Conservation (phyloP, 805 yeast genomes). For the Kazachstania psychrophila region DNA sequence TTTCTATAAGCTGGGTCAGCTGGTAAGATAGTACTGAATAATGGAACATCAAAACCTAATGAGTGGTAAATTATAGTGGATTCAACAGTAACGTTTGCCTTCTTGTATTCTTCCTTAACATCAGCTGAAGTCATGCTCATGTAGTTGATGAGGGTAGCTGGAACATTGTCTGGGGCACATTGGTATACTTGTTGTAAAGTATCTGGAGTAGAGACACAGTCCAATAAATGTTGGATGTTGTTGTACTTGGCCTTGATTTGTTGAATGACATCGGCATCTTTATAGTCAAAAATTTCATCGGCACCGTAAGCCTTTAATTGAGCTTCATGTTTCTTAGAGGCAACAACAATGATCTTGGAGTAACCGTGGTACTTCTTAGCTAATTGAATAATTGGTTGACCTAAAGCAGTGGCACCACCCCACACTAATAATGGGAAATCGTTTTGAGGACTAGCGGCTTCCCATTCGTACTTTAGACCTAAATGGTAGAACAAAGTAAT, state of each 20-base stretch:
- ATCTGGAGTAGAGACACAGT: slow-evolving; percentile 27
- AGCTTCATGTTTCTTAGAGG: slow-evolving; percentile 39
- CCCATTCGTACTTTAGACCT: slow-evolving; percentile 21
- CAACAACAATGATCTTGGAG: slow-evolving; percentile 39
- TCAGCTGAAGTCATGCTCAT: slow-evolving; percentile 18
- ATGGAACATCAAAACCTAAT: slow-evolving; percentile 30
- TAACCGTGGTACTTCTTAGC: slow-evolving; percentile 41
- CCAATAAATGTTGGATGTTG: slow-evolving; percentile 28
- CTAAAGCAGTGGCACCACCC: slow-evolving; percentile 66
- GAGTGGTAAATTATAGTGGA: slow-evolving; percentile 34
- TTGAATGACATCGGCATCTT: slow-evolving; percentile 37
- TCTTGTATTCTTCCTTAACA: slow-evolving; percentile 26
- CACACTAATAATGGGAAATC: slow-evolving; percentile 41
- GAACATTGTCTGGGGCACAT: slow-evolving; percentile 28
- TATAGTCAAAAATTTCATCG: slow-evolving; percentile 41
- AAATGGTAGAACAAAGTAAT: slow-evolving; percentile 32
- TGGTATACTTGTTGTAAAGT: slow-evolving; percentile 31
- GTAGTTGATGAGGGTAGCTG: slow-evolving; percentile 32
- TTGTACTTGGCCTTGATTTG: slow-evolving; percentile 32
- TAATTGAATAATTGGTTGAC: slow-evolving; percentile 48
- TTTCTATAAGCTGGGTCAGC: slow-evolving; percentile 20
- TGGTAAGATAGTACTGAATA: slow-evolving; percentile 22
- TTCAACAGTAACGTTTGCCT: slow-evolving; percentile 28
- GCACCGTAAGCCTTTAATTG: slow-evolving; percentile 41
- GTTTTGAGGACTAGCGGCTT: slow-evolving; percentile 19